Base-by-base conservation (phyloP, 2,329 filamentous ascomycete genomes). In the Cordyceps pruinosa region DNA sequence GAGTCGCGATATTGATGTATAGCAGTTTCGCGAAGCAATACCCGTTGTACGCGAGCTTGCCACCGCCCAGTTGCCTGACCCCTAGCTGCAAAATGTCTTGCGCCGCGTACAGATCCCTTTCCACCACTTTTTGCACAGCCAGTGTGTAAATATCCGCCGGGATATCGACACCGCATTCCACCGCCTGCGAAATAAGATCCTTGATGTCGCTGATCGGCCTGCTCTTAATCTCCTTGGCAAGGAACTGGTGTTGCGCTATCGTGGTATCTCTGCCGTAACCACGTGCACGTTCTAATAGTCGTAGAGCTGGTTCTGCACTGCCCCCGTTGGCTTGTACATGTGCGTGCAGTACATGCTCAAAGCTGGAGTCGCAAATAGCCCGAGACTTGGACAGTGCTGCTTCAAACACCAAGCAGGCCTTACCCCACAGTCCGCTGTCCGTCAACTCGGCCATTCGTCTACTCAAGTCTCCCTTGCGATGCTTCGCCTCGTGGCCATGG, bases 11-110 rank as follows among this genome's bases (percentile, higher is more conserved):
- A 60, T 71, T 71, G 5, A 68, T 63, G 53, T 66, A 67, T 25
- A 75, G 58, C 19, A 75, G 65, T 39, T 67, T 72, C 30, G 67
- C 58, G 62, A 75, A 75, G 59, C 73, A 75, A 62, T 66, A 66
- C 46, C 69, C 64, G 60, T 63, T 72, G 62, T 73, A 75, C 37
- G 69, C 64, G 28, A 71, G 59, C 39, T 71, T 64, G 13, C 70
- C 69, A 21, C 66, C 60, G 37, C 72, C 73, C 48, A 74, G 73
- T 57, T 69, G 64, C 10, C 65, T 61, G 19, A 72, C 72, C 4
- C 72, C 72, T n/a, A 68, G 46, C 35, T 69, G 62, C 49, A 72
- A 73, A 49, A 75, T 62, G 5, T 60, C 58, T 9, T 68, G 63
- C 5, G 71, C 68, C 3, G 66, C 68, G 9, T 59, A 56, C 5